Percentiles rank a stretch among this genome's conserved stretches.
phyloP scores from a whole-genome alignment of 441 rosid genomes.

The Pelargonium australe region DNA sequence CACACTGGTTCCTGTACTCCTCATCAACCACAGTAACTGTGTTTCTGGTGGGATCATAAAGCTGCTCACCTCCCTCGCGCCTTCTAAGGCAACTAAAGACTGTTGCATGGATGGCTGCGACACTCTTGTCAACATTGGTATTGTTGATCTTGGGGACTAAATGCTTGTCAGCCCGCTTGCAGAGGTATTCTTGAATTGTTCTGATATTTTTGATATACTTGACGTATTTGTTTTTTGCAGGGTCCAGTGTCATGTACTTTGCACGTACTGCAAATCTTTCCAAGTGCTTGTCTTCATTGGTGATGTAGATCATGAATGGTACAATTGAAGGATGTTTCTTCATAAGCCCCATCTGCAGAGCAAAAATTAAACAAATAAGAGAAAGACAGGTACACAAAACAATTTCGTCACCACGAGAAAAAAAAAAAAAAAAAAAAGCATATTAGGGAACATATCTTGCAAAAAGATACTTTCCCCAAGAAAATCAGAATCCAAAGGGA shows the following conservation, averaged over 20 bases:
- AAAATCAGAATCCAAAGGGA: neutral
- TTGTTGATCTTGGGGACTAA: slow-evolving; percentile 92
- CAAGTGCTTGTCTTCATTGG: slow-evolving; percentile 91
- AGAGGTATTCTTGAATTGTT: slow-evolving; percentile 84
- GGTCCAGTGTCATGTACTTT: slow-evolving; percentile 93
- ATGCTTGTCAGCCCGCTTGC: slow-evolving; percentile 90
- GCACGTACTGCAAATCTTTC: slow-evolving; percentile 95
- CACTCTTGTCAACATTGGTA: slow-evolving; percentile 90
- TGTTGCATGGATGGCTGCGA: slow-evolving; percentile 92
- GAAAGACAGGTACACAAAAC: neutral
- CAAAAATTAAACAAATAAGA: slow-evolving; percentile 8
- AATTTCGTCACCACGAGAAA: neutral
- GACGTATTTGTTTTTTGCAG: slow-evolving; percentile 87
- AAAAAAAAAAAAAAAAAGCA: too few relatives aligned
- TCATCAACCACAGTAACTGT: slow-evolving; percentile 71
- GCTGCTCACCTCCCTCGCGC: slow-evolving; percentile 73
- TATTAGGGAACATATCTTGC: neutral
- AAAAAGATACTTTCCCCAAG: neutral
- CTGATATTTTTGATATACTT: slow-evolving; percentile 85
- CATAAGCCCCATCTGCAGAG: slow-evolving; percentile 89
- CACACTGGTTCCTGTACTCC: slow-evolving; percentile 84
- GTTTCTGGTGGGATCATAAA: slow-evolving; percentile 64
- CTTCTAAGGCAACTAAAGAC: slow-evolving; percentile 89
- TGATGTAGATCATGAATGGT: slow-evolving; percentile 88
- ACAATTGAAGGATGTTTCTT: slow-evolving; percentile 92